phyloP scores from a whole-genome alignment of 345 rosid genomes.

The Viola odorata region DNA sequence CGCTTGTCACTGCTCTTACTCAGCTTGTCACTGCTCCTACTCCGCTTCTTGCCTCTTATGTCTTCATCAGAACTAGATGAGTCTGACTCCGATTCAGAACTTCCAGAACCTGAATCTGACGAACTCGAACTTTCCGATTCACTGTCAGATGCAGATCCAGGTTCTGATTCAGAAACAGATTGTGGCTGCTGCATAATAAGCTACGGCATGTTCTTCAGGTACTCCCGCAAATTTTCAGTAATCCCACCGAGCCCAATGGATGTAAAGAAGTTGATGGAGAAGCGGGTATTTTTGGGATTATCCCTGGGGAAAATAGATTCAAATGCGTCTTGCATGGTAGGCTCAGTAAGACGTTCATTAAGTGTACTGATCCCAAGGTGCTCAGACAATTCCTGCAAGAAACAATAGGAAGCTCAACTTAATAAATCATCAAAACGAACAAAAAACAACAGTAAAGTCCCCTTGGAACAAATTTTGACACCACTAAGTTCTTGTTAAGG shows the following conservation, averaged over 20 bases:
- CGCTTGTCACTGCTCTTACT: too few relatives aligned
- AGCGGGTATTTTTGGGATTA: conserved; percentile 87
- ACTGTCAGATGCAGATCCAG: conserved; percentile 27
- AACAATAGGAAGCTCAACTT: background rate
- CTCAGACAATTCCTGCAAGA: conserved; percentile 79
- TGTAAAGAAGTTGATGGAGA: conserved; percentile 85
- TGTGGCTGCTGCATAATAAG: conserved; percentile 89
- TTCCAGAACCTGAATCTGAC: conserved; percentile 34
- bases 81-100: conserved; percentile 9
- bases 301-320: conserved; percentile 87
- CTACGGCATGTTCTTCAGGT: conserved; percentile 89
- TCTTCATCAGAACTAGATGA: conserved; percentile 21
- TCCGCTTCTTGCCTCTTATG: conserved; percentile 13
- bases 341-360: conserved; percentile 73
- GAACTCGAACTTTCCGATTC: conserved; percentile 33
- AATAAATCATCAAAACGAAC: too few relatives aligned
- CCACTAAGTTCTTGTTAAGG: too few relatives aligned
- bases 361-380: conserved; percentile 78
- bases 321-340: conserved; percentile 62
- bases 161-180: conserved; percentile 30
- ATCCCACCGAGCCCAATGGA: conserved; percentile 98
- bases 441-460: too few relatives aligned
- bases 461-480: too few relatives aligned
- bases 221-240: conserved; percentile 83
- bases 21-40: background rate